Evolutionary conservation across 805 yeast genomes (phyloP).

Genomic region (Pichia occidentalis): DNA sequence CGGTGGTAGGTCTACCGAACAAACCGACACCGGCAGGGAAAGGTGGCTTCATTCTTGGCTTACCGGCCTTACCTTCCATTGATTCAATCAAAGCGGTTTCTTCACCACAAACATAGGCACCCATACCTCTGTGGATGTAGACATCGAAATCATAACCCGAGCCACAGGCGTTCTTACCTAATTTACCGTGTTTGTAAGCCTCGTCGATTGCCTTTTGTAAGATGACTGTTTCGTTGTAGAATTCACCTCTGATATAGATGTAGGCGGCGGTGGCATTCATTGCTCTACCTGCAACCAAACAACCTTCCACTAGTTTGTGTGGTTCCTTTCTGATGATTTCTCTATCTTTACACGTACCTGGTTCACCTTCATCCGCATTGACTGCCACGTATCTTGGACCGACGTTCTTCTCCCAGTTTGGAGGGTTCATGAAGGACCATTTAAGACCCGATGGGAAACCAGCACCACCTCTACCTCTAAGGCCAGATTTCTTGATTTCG

Average conservation of each 20-base stretch:
- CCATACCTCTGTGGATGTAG: conserved; percentile 86
- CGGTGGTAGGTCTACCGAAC: conserved; percentile 87
- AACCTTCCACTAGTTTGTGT: conserved; percentile 88
- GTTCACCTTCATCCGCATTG: conserved; percentile 93
- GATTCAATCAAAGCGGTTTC: conserved; percentile 87
- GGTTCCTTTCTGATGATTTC: conserved; percentile 90
- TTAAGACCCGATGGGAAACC: conserved; percentile 89
- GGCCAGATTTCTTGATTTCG: conserved; percentile 77
- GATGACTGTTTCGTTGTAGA: conserved; percentile 69
- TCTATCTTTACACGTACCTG: conserved; percentile 90
- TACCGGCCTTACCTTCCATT: conserved; percentile 88
- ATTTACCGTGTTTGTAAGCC: conserved; percentile 72
- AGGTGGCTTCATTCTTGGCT: conserved; percentile 90
- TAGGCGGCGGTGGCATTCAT: conserved; percentile 93
- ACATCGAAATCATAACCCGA: conserved; percentile 81
- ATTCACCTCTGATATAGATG: conserved; percentile 87
- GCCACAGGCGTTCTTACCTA: conserved; percentile 84
- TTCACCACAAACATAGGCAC: conserved; percentile 90
- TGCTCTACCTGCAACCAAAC: conserved; percentile 81
- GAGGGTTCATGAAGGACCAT: conserved; percentile 94
- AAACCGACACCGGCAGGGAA: conserved; percentile 93
- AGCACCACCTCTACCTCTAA: conserved; percentile 91
- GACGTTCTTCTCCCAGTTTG: conserved; percentile 85
- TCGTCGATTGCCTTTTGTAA: conserved; percentile 81
- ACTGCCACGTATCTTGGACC: conserved; percentile 89